Base-by-base conservation (phyloP, 2,329 filamentous ascomycete species). In the Didymella lethalis region DNA sequence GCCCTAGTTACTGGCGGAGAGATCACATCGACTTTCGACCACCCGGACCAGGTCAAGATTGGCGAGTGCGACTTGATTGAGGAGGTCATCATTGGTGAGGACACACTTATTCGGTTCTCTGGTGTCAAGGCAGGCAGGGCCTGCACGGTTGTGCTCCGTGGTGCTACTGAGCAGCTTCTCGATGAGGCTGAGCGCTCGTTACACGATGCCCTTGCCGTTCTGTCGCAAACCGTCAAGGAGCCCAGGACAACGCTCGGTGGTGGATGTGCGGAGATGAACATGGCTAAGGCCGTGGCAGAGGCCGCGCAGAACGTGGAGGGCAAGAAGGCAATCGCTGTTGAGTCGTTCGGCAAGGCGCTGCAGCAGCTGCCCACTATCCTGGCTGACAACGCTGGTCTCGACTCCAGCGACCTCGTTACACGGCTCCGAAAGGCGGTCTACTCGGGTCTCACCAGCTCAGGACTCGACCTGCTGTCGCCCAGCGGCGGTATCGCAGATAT, bases 41-140 rank as follows among this genome's bases (percentile, higher is more conserved):
- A 99, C 80, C 95, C 95, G 4, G 95, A 99, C 48, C 91, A 95
- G 75, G 93, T 99, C 69, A 96, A 98, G 83, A 88, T 99, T 26
- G 95, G 95, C 26, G 89, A 94, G 64, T 99, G 95, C 78, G 94
- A 98, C 74, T 70, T 96, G 47, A 98, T 99, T 59, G 95, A 99
- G 80, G 95, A 99, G 80, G 90, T 99, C 41, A 97, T 99, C 69
- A 97, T 99, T 70, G 95, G 95, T 65, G 95, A 99, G 81, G 95
- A 99, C 76, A 97, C 92, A 4, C 82, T 99, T 45, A 97, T 99
- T 81, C 94, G 93, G 76, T 99, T 99, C 80, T 98, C 94, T 3
- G 95, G 95, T 34, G 94, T 97, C 41, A 93, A 93, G 48, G 94
- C 92, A 26, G 95, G 94, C 57, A 86, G 95, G 77, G 95, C 95